Evolutionary conservation across 192 early-diverging fungal species (phyloP).

Genomic region (Linderina pennispora): DNA sequence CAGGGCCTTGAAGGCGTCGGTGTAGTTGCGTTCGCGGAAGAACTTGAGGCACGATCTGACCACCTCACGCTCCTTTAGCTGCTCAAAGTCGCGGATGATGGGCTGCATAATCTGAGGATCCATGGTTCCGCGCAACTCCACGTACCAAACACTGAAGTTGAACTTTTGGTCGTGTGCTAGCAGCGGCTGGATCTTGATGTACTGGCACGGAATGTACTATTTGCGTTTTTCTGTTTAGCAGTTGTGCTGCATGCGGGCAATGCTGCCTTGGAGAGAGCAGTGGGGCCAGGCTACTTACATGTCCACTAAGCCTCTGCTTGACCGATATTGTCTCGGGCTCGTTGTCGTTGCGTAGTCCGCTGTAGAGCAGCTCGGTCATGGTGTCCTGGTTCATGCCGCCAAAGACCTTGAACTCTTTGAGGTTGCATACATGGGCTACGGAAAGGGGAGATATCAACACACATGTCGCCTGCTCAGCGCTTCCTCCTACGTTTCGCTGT

Average conservation of each 20-base stretch:
- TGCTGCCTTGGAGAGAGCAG: not conserved
- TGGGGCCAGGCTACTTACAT: slow-evolving; percentile 43
- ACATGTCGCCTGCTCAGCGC: too few species aligned
- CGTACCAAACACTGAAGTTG: slow-evolving; percentile 94
- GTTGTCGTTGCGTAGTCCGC: slow-evolving; percentile 59
- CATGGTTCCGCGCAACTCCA: slow-evolving; percentile 76
- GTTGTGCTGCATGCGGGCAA: too few species aligned
- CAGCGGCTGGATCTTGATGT: slow-evolving; percentile 90
- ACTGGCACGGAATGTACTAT: slow-evolving; percentile 80
- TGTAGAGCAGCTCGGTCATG: slow-evolving; percentile 83
- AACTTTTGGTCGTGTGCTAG: slow-evolving; percentile 89
- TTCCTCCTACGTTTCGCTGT: too few species aligned
- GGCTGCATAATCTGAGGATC: slow-evolving; percentile 61
- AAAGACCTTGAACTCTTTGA: slow-evolving; percentile 95
- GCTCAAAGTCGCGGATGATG: slow-evolving; percentile 11
- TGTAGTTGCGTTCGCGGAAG: slow-evolving; percentile 74
- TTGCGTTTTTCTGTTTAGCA: too few species aligned
- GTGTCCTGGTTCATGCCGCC: slow-evolving; percentile 77
- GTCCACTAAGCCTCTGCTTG: slow-evolving; percentile 62
- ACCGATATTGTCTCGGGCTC: slow-evolving; percentile 85
- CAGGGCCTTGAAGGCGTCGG: slow-evolving; percentile 64
- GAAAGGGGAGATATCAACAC: slow-evolving; percentile 12
- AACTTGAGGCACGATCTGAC: slow-evolving; percentile 84
- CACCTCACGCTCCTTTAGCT: slow-evolving; percentile 74
- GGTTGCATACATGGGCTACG: slow-evolving; percentile 83